These are phyloP conservation scores for Boeremia lycopersici DNA, from an alignment of 2,329 filamentous ascomycete species.

Conservation along the genomic window DNA sequence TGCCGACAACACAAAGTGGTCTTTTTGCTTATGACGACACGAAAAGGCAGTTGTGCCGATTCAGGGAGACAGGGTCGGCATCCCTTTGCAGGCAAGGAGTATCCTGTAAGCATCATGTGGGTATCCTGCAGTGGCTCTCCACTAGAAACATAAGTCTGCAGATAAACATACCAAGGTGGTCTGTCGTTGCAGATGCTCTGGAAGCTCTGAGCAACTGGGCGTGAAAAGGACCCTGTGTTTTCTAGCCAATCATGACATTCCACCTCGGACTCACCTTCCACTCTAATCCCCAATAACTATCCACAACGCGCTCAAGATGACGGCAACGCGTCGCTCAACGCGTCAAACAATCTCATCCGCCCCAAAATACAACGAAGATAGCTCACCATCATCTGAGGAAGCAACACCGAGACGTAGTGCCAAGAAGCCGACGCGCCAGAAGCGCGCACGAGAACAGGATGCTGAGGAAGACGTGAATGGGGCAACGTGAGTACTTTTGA, in stretches of 20 bases:
- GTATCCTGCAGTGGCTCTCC: too few relatives aligned
- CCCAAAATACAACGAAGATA: slow-evolving; percentile 29
- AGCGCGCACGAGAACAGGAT: slow-evolving; percentile 32
- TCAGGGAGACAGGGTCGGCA: too few relatives aligned
- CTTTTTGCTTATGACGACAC: too few relatives aligned
- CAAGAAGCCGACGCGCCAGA: slow-evolving; percentile 34
- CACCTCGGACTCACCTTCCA: neutral
- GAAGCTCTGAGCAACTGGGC: neutral
- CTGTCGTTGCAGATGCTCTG: too few relatives aligned
- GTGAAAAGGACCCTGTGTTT: neutral
- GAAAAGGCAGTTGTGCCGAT: too few relatives aligned
- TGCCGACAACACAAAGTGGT: too few relatives aligned
- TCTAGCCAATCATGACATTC: slow-evolving; percentile 5
- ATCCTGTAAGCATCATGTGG: too few relatives aligned
- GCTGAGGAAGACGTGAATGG: slow-evolving; percentile 14
- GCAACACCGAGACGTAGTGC: slow-evolving; percentile 27
- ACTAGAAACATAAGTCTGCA: too few relatives aligned
- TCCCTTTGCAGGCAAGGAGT: too few relatives aligned
- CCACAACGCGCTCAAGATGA: slow-evolving; percentile 25
- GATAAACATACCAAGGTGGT: too few relatives aligned
- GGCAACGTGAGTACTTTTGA: neutral
- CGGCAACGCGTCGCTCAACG: slow-evolving; percentile 38
- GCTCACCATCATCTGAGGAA: slow-evolving; percentile 23
- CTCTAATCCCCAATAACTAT: neutral
- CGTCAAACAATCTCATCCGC: slow-evolving; percentile 27